Evolutionary conservation across 2,329 filamentous ascomycete genomes (phyloP), one percentile per base, ranked within the genome.

Genomic region (Arthrobotrys sinensis): DNA sequence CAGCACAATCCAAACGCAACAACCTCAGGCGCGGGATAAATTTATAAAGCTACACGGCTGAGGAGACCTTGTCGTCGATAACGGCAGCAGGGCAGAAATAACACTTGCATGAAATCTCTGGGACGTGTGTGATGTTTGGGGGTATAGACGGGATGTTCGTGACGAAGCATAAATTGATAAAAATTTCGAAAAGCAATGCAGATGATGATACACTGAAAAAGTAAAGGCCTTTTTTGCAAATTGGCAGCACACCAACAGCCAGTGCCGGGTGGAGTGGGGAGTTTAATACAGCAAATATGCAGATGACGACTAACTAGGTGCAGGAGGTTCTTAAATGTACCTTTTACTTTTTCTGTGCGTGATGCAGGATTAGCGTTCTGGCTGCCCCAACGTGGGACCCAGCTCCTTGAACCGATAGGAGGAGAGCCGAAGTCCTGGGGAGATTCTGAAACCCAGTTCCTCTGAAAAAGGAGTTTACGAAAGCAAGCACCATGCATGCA

Each of bases 341-440:
- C 73, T 21, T 71, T 77, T 65, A 77, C 73, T 67, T 77, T 71
- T 71, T 52, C 72, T 65, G 65, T 70, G 66, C 65, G 65, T 64
- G 65, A 71, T 71, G 73, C 66, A 71, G 73, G 73, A 77, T 66
- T 77, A 67, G 73, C 60, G 72, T 50, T 70, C 65, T 77, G 66
- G 60, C 57, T 77, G 19, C 53, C 52, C 64, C 63, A 66, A 77
- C 70, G 70, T 75, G 70, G 70, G 70, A 77, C 73, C 73, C 52
- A 67, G 73, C 62, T 71, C 60, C 66, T 60, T 66, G 66, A 77
- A 71, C 73, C 73, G 73, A 77, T 71, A 77, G 66, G 73, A 77
- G 45, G 73, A 77, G 73, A 77, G 67, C 73, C 73, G 73, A 77
- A 57, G 73, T 77, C 73, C 73, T 77, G 73, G 73, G 72, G 67